phyloP scores from a whole-genome alignment of 1,139 yeast genomes.

The Candida smagusa region DNA sequence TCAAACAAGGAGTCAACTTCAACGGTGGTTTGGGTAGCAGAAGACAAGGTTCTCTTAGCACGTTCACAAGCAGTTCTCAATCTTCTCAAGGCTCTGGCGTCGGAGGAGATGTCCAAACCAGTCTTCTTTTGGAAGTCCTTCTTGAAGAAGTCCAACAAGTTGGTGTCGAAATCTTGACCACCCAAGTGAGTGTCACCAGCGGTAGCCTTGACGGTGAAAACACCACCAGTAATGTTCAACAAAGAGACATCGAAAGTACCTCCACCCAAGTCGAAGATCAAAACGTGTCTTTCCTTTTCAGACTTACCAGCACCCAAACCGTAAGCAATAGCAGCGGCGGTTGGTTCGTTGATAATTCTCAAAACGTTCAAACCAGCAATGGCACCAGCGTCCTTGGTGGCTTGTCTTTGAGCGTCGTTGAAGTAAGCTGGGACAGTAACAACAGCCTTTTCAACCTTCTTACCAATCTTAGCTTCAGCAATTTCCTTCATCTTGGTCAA shows the following conservation, averaged over 20 bases:
- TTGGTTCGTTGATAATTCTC: conserved; percentile 96
- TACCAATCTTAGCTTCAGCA: conserved; percentile 94
- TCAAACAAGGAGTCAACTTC: conserved; percentile 96
- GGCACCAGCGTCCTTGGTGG: conserved; percentile 98
- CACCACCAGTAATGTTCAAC: conserved; percentile 97
- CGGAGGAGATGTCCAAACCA: conserved; percentile 85
- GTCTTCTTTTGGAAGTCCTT: conserved; percentile 96
- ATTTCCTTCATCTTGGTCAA: conserved; percentile 97
- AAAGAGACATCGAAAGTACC: conserved; percentile 98
- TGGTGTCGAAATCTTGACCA: conserved; percentile 99
- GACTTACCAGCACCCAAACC: conserved; percentile 95
- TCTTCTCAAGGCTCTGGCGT: conserved; percentile 97
- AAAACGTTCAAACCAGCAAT: conserved; percentile 94
- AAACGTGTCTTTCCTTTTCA: conserved; percentile 83
- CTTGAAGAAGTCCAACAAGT: conserved; percentile 91
- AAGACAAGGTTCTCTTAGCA: conserved; percentile 98
- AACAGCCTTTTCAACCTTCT: conserved; percentile 92
- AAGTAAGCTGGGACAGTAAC: conserved; percentile 96
- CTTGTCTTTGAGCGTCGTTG: conserved; percentile 97
- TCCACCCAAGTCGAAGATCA: conserved; percentile 96
- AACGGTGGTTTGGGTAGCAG: conserved; percentile 93
- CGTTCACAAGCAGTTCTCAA: conserved; percentile 99
- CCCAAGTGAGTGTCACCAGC: conserved; percentile 99
- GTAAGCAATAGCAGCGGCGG: conserved; percentile 98
- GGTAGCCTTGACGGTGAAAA: conserved; percentile 98